Percentiles rank a stretch among this genome's conserved stretches.
Evolutionary conservation across 352 stramenopile species (phyloP).

Genomic region (Chrysophaeum taylorii): DNA sequence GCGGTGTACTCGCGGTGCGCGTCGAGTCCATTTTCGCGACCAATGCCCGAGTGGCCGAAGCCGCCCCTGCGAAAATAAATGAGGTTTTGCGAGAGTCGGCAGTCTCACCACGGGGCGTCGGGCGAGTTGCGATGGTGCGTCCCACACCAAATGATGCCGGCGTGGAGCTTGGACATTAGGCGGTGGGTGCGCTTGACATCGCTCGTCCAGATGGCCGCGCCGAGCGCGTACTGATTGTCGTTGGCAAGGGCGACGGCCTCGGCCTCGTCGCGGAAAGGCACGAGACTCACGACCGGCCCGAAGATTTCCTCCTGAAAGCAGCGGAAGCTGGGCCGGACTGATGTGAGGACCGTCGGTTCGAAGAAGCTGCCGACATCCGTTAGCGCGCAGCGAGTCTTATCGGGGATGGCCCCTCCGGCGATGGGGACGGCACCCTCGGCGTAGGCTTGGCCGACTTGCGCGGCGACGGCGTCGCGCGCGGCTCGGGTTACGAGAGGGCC

Average conservation of each 20-base stretch:
- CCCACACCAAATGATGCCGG: conserved; percentile 71
- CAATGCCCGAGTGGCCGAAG: conserved; percentile 74
- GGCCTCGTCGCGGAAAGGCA: conserved; percentile 67
- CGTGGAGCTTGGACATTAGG: conserved; percentile 53
- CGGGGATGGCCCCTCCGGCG: neutral
- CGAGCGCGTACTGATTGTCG: conserved; percentile 60
- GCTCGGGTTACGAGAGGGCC: conserved; percentile 60
- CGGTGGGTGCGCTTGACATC: conserved; percentile 61
- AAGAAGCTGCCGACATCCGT: conserved; percentile 68
- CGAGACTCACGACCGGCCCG: conserved; percentile 64
- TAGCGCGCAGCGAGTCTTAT: conserved; percentile 15
- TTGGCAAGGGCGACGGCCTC: conserved; percentile 60
- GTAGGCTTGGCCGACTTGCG: conserved; percentile 28
- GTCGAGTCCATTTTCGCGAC: conserved; percentile 74
- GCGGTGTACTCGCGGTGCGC: conserved; percentile 74
- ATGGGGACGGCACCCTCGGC: no score
- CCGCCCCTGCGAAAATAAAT: conserved; percentile 73
- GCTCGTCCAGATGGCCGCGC: conserved; percentile 67
- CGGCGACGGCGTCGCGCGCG: conserved; percentile 62
- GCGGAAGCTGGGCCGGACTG: conserved; percentile 68
- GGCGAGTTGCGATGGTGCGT: conserved; percentile 70
- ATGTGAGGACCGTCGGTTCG: conserved; percentile 71
- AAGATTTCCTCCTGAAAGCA: conserved; percentile 64
- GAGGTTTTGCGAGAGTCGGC: no score
- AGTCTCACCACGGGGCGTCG: conserved; percentile 8